Conservation (phyloP, 78 protist genomes). For the Guillardia theta region DNA sequence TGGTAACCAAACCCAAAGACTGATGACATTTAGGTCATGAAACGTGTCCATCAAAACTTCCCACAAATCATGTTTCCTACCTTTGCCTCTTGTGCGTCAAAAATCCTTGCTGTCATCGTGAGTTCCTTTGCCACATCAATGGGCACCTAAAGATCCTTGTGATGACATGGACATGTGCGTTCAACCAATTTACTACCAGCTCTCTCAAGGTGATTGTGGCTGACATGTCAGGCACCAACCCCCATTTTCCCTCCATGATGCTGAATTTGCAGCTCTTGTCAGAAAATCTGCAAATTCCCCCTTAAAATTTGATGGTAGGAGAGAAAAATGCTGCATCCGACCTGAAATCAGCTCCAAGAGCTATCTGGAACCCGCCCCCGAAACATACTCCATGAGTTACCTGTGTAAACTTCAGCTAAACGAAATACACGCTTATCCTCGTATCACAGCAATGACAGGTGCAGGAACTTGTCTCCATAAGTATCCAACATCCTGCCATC, state of each 20-base stretch:
- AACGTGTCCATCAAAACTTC: too few relatives aligned
- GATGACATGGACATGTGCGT: not conserved
- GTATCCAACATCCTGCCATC: conserved; percentile 26
- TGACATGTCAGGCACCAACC: conserved; percentile 39
- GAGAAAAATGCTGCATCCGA: too few relatives aligned
- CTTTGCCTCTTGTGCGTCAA: not conserved
- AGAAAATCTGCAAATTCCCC: too few relatives aligned
- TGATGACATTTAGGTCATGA: too few relatives aligned
- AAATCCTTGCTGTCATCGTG: conserved; percentile 11
- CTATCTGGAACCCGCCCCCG: conserved; percentile 49
- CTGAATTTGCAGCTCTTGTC: not conserved
- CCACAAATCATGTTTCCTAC: too few relatives aligned
- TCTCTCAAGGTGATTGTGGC: conserved; percentile 11
- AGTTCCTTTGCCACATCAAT: conserved; percentile 41
- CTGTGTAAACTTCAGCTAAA: not conserved
- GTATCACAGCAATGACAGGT: conserved; percentile 27
- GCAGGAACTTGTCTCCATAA: not conserved
- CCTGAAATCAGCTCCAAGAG: not conserved
- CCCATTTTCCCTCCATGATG: conserved; percentile 49
- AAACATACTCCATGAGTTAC: not conserved
- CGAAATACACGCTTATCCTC: not conserved
- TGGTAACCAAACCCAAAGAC: not conserved
- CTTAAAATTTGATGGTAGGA: too few relatives aligned
- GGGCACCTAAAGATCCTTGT: too few relatives aligned
- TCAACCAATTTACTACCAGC: too few relatives aligned